Base-by-base conservation (phyloP, 176 grass and related monocot genomes). In the Elymus sibiricus region DNA sequence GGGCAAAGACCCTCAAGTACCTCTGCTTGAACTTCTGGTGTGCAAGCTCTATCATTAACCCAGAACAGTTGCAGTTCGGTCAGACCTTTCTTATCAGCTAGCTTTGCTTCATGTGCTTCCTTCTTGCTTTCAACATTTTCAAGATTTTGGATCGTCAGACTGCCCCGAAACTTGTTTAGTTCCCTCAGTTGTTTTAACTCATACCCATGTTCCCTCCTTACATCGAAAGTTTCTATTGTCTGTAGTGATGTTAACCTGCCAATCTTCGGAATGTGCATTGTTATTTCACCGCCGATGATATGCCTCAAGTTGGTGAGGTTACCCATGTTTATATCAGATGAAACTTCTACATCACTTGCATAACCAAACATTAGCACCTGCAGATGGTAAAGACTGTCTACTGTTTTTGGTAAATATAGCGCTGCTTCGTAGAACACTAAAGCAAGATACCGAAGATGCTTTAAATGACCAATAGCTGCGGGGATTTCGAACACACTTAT, bases 111-210 rank as follows among this genome's bases (percentile, higher is more conserved):
- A 22, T 0, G 22, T 65, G 85, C 86, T 67, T 75, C 70, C 8
- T 87, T 61, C 16, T 67, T 87, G 31, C 70, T 72, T 34, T 28
- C 1, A 22, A 92, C 75, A 55, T 53, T 61, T 49, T 84, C 49
- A 44, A 87, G 67, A 42, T 65, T 17, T 1, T 13, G 0, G 2
- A 92, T 86, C 0, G 0, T 0, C 22, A 89, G 55, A 0, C 0
- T 5, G 24, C 82, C 84, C 29, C 7, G 77, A 68, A 92, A 64
- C 32, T 86, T 47, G 2, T 28, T 49, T 15, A 92, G 32, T 19
- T 43, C 27, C 74, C 75, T 46, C 7, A 92, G 77, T 28, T 89
- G 83, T 6, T 80, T 51, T 34, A 84, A 42, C 55, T 92, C 74
- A 32, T 67, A 66, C 29, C 84, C 67, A 2, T 1, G 9, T 37